These are phyloP conservation scores for Teratosphaeria viscida DNA, from an alignment of 2,329 filamentous ascomycete species.

Conservation along the genomic window DNA sequence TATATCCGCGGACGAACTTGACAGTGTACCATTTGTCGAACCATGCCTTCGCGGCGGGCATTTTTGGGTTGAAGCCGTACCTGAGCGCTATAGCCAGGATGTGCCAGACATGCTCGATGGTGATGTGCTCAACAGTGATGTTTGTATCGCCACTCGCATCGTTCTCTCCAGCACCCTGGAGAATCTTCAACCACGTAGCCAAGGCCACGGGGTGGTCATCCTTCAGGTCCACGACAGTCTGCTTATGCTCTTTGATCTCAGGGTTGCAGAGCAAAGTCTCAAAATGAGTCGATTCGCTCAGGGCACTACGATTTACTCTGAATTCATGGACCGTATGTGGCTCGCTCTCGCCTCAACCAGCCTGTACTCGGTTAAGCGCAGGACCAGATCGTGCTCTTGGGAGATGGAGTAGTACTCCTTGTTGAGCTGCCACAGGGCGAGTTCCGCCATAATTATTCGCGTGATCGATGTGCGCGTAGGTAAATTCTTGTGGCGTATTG, in stretches of 20 bases:
- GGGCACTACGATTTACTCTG: slow-evolving; percentile 6
- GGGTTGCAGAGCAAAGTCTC: slow-evolving; percentile 1
- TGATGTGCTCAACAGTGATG: background rate
- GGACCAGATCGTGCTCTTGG: slow-evolving; percentile 5
- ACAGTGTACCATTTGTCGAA: slow-evolving; percentile 8
- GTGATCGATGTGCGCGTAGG: background rate
- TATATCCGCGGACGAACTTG: background rate
- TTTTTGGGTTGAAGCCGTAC: slow-evolving; percentile 6
- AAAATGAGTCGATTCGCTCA: slow-evolving; percentile 3
- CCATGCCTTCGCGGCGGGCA: slow-evolving; percentile 3
- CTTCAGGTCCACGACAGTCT: slow-evolving; percentile 5
- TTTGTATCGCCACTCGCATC: background rate
- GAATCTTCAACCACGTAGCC: slow-evolving; percentile 9
- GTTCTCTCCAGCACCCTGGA: slow-evolving; percentile 3
- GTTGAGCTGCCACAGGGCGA: slow-evolving; percentile 3
- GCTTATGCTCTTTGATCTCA: slow-evolving; percentile 1
- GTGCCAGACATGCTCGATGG: slow-evolving; percentile 9
- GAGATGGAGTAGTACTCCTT: slow-evolving; percentile 10
- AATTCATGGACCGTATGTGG: slow-evolving; percentile 9
- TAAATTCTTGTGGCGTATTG: background rate
- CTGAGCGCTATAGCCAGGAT: slow-evolving; percentile 8
- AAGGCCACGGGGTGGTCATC: slow-evolving; percentile 5
- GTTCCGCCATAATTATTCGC: background rate
- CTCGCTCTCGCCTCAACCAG: slow-evolving; percentile 1
- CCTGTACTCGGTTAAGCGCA: slow-evolving; percentile 10